Evolutionary conservation across 2,329 filamentous ascomycete species (phyloP), one percentile per base, ranked within the genome.

Genomic region (Alternaria brassicicola): DNA sequence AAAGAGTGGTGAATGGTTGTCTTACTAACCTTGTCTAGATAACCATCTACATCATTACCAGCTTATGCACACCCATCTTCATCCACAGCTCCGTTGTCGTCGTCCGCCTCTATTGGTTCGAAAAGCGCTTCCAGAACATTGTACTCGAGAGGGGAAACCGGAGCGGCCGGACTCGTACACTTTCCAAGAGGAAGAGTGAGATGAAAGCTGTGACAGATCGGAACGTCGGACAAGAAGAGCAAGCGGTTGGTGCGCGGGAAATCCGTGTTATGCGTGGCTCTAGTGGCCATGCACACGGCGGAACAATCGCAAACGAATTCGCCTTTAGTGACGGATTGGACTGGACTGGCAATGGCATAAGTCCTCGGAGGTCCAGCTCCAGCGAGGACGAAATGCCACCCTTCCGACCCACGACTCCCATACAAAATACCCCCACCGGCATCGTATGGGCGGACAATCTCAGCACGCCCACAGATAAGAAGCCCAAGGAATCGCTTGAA

Each of bases 21-120:
- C n/a, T n/a, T 39, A 19, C 46, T 59, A 17, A 59, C 45, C 2
- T 21, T 17, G 15, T 15, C 21, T 17, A 59, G 56, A 76, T 91
- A 39, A 83, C 72, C 17, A 65, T 79, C 15, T 72, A 77, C 63
- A 50, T 79, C 19, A 65, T 77, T 7, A 61, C 77, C 12, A 76
- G 67, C 63, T 13, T 77, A 25, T 78, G 76, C 64, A 78, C 73
- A n/a, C 78, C 77, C 19, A 79, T 79, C 57, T 76, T 78, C 58
- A 79, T 79, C 48, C 76, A 79, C 55, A 73, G 90, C 2, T 90
- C 87, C 42, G 92, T 99, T 42, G 95, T 99, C 7, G 94, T 97
- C 68, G 84, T 98, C 13, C 90, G 95, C 25, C 82, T 99, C 2
- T 97, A 97, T 78, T 99, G 94, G 94, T 99, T 99, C 74, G 93